Evolutionary conservation across 192 early-diverging fungal species (phyloP).

Genomic region (Coemansia sp.): DNA sequence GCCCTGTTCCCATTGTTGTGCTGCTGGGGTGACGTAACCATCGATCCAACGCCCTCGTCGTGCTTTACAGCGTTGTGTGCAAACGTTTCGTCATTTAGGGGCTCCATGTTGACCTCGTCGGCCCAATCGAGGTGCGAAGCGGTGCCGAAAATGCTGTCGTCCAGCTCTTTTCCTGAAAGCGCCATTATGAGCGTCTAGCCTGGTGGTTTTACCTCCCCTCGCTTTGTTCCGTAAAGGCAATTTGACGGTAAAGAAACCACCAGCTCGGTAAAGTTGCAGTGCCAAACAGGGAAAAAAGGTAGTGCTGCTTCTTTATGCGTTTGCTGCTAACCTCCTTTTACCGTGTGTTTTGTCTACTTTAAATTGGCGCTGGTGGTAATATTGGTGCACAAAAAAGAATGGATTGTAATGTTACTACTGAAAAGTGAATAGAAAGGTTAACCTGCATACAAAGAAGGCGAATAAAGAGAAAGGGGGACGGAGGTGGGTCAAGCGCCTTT

Average conservation of each 20-base stretch:
- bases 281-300: not conserved
- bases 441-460: not conserved
- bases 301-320: not conserved
- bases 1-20: not conserved
- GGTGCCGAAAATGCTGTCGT: slow-evolving; percentile 51
- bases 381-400: too few relatives aligned
- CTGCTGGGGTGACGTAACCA: slow-evolving; percentile 17
- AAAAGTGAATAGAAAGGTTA: not conserved
- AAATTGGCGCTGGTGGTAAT: too few relatives aligned
- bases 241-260: not conserved
- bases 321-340: too few relatives aligned
- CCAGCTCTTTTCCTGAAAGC: slow-evolving; percentile 40
- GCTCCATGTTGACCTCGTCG: slow-evolving; percentile 40
- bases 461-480: not conserved
- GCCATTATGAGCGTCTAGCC: slow-evolving; percentile 18
- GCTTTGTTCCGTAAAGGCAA: not conserved
- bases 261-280: slow-evolving; percentile 1
- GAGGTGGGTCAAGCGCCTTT: not conserved
- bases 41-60: slow-evolving; percentile 15
- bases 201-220: slow-evolving; percentile 2
- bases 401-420: too few relatives aligned
- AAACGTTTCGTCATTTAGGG: slow-evolving; percentile 16
- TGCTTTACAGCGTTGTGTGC: not conserved
- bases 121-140: slow-evolving; percentile 52
- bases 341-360: too few relatives aligned